Base-by-base conservation (phyloP, 352 stramenopile species). In the Ophiocytium majus region DNA sequence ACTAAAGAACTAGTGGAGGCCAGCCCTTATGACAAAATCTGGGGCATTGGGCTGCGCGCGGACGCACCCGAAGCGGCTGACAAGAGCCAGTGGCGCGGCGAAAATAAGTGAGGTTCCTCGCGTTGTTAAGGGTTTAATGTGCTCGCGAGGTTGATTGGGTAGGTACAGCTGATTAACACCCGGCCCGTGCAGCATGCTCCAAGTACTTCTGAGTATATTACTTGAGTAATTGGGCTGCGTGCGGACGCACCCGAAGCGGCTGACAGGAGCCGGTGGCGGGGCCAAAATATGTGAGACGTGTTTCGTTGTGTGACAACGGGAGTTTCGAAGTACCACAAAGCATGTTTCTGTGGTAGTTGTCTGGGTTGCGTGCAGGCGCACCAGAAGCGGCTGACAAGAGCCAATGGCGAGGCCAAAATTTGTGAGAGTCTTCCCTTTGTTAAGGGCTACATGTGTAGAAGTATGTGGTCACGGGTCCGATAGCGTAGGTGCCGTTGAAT, bases 1-100 rank as follows among this genome's bases (percentile, higher is more conserved):
- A 57, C 76, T 28, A 85, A 50, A 66, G 63, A 81, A 57, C 14
- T 57, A 14, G 43, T 57, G 43, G 82, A 86, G 75, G 82, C 82
- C 14, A 86, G 82, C 82, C 82, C 75, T 35, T 76, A 74, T 57
- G 82, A 86, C 36, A n/a, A 1, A 31, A 63, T 82, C 34, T 86
- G 82, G 82, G 82, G 82, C 36, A 86, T 86, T 19, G 82, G 82
- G n/a, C 76, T 82, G 19, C 43, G 76, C 50, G 82, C 82, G 5
- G 49, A 33, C 74, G 50, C 82, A 19, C 31, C 71, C 14, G n/a
- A 86, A n/a, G 82, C 75, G 0, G 71, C 76, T 0, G 35, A 76
- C 14, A 43, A 82, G 31, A 19, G 28, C 17, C 79, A 31, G 64
- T 76, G 64, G n/a, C n/a, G n/a, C 5, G 32, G n/a, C 5, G 23